Base-by-base conservation (phyloP, 2,329 filamentous ascomycete genomes). In the Neonectria sp. region DNA sequence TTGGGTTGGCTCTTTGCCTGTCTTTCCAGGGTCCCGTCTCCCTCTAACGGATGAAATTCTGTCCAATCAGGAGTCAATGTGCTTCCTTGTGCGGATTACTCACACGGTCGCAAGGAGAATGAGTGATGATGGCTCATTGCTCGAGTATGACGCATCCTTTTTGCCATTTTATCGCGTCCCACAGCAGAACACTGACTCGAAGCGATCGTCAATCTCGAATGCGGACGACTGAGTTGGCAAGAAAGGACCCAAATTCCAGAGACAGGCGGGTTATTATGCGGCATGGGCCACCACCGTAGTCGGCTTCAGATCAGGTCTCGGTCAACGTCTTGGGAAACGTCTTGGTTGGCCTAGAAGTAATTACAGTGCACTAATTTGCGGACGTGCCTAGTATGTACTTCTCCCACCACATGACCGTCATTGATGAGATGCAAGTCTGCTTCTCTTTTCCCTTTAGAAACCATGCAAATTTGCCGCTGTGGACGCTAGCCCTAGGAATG, bases 81-180 rank as follows among this genome's bases (percentile, higher is more conserved):
- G 31, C 25, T 49, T 12, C 24, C 46, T 29, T 17, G 24, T 49
- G 46, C 29, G 17, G n/a, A 24, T 53, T 35, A 53, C 31, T 53
- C 51, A 53, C 29, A 35, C 29, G 11, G 49, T 15, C 11, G 49
- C 27, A 5, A 21, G 29, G 25, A 35, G 9, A n/a, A 35, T 21
- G 6, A 40, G 6, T 40, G 37, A n/a, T 43, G 8, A 43, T 43
- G 17, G n/a, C n/a, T n/a, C n/a, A 51, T n/a, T 7, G 6, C 15
- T n/a, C 8, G n/a, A 8, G 49, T 52, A 52, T 51, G 49, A 52
- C 49, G 49, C 49, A 52, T 52, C 8, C n/a, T 9, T 12, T 15
- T 29, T 25, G 9, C 8, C 9, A 11, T 33, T n/a, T 52, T 8
- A 31, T 5, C 15, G 12, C 3, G 15, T 49, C 45, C 45, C 45